These are phyloP conservation scores for Pulicaria dysenterica DNA, from an alignment of 129 eudicot species.

Conservation along the genomic window DNA sequence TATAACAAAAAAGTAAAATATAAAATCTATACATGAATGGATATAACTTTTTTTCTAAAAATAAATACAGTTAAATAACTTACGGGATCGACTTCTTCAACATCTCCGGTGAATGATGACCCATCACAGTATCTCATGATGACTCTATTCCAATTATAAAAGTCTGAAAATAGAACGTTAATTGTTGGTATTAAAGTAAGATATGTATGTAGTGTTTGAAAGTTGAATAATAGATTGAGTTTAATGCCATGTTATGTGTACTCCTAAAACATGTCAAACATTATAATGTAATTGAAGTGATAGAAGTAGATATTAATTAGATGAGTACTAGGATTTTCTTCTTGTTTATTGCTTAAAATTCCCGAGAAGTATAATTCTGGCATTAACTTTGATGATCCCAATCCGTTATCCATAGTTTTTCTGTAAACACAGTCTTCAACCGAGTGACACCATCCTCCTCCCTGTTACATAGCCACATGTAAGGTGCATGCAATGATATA, in stretches of 20 bases:
- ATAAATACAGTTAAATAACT: not conserved
- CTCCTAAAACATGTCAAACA: too few relatives aligned
- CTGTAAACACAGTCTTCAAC: constrained; percentile 38
- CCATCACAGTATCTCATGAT: constrained; percentile 67
- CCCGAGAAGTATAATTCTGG: constrained; percentile 36
- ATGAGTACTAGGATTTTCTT: constrained; percentile 43
- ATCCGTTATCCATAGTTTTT: constrained; percentile 33
- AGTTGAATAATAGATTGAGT: too few relatives aligned
- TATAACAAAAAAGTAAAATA: constrained; percentile 6
- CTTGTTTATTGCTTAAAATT: constrained; percentile 44
- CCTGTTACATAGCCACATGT: constrained; percentile 19
- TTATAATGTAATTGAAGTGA: not conserved
- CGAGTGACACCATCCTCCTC: constrained; percentile 58
- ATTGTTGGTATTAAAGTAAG: too few relatives aligned
- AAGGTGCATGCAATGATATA: not conserved
- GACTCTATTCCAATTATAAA: constrained; percentile 63
- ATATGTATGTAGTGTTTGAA: too few relatives aligned
- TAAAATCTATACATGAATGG: not conserved
- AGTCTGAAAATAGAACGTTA: constrained; percentile 35
- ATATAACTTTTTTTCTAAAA: too few relatives aligned
- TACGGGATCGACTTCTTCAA: constrained; percentile 49
- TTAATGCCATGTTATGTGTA: too few relatives aligned
- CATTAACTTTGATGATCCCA: constrained; percentile 56
- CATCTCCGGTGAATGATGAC: constrained; percentile 60
- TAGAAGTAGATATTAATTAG: not conserved